Base-by-base conservation (phyloP, 495 filamentous ascomycete genomes). In the Parathielavia hyrcaniae region DNA sequence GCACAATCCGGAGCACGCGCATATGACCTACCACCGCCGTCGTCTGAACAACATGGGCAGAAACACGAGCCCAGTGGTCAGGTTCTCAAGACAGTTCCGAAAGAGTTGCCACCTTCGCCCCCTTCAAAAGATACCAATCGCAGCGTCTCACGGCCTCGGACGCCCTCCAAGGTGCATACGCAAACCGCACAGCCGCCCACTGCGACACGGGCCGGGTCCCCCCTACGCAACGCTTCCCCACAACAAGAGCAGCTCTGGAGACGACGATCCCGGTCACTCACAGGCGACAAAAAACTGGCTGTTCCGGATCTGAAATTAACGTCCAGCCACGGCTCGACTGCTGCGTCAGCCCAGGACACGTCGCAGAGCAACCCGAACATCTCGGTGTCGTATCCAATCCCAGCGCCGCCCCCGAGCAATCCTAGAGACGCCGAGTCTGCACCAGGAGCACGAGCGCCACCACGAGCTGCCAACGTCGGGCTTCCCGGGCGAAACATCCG, bases 191-290 rank as follows among this genome's bases (percentile, higher is more conserved):
- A 62, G 43, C 51, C 60, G 47, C 52, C 58, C 20, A 57, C 63
- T 22, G 53, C 53, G 38, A 46, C 54, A 49, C 61, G 48, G 12
- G 45, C 44, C 16, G 35, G 60, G 55, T 57, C 61, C 17, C 56
- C 60, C 17, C 47, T 60, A 44, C 34, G 35, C 9, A 54, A 62
- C 40, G 57, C 41, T n/a, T 70, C 71, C 32, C 69, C 76, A 10
- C 70, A 62, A 23, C 64, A 69, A 32, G 69, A 63, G 14, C 67
- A 76, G 49, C 71, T 79, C 44, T 77, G 75, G 75, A 68, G 71
- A 38, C 69, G 76, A n/a, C 68, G 74, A 57, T 78, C 76, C n/a
- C 66, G 74, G 55, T 77, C 76, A 22, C 60, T 71, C 12, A 76
- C 67, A 61, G 65, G 62, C 45, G 75, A 79, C 40, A 66, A 66